Evolutionary conservation across 805 yeast species (phyloP), one percentile per base, ranked within the genome.

Genomic region (Cyberlindnera samutprakarnensis): DNA sequence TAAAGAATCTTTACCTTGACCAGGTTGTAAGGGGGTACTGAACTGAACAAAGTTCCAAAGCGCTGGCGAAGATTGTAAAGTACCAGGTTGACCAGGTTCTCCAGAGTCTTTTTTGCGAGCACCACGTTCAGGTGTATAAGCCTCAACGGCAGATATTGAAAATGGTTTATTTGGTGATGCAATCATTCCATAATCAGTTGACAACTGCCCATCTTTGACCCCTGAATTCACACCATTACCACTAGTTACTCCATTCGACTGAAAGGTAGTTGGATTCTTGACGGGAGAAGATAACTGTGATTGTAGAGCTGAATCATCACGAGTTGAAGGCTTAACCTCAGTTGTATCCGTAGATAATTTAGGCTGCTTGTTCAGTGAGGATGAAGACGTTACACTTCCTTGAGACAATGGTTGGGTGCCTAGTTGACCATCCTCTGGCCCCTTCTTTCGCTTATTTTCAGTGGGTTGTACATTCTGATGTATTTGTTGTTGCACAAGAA

Each of bases 1-100:
- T 11, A 19, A 35, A 12, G 31, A 37, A 25, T 35, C 44, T 23
- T 34, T 41, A n/a, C 25, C 34, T 26, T 43, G 42, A 6, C 47
- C 48, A n/a, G 49, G 46, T 22, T 47, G 51, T 28, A 47, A 35
- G 20, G 56, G 56, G 4, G 77, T 70, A 25, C 73, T 63, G 34
- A 88, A 77, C 48, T 87, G 95, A 49, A 88, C 85, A 59, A 84
- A 78, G 52, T 82, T 84, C 96, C 96, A 85, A 37, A 88, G 72
- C 13, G 95, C 96, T 2, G 97, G 97, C 2, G 95, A 84, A 19
- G 61, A 56, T 32, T 57, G 59, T 24, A 51, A 33, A 20, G 39
- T 41, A 21, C 21, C 32, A 16, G 23, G 36, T n/a, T 14, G 28
- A 19, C 38, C 43, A 27, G 33, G 44, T 30, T 49, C 33, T 27